Conservation (phyloP, 2,329 filamentous ascomycete species). For the Triangularia verruculosa region DNA sequence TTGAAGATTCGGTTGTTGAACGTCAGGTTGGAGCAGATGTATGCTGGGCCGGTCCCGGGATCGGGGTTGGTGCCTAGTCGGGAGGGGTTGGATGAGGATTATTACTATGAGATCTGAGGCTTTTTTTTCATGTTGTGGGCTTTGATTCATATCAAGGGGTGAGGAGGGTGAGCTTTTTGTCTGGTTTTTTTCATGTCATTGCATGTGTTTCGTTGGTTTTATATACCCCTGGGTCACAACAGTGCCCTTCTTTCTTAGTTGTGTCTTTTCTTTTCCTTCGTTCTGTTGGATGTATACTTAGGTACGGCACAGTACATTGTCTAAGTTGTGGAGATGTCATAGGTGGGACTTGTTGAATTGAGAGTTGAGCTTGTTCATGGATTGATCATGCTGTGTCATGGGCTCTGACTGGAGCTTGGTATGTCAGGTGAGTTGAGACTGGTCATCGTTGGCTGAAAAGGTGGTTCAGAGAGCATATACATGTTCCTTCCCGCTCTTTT, state of each 20-base stretch:
- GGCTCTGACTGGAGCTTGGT: too few relatives aligned
- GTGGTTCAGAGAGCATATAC: too few relatives aligned
- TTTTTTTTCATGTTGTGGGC: neutral
- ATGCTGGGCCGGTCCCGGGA: conserved; percentile 65
- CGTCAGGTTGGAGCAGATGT: conserved; percentile 75
- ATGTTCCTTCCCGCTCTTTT: too few relatives aligned
- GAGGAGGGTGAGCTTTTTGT: neutral
- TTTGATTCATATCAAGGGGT: neutral
- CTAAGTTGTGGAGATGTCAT: neutral
- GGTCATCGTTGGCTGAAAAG: too few relatives aligned
- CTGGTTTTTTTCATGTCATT: neutral
- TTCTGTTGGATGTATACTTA: neutral
- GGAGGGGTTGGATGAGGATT: conserved; percentile 86
- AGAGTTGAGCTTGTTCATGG: neutral
- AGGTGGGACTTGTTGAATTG: neutral
- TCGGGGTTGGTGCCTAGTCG: conserved; percentile 75
- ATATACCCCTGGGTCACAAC: neutral
- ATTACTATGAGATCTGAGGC: conserved; percentile 75
- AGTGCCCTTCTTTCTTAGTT: neutral
- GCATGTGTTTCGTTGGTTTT: neutral
- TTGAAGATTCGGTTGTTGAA: conserved; percentile 91
- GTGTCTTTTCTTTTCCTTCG: neutral
- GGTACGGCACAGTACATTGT: neutral
- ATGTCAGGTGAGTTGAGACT: too few relatives aligned
- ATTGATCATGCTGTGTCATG: neutral